phyloP scores from a whole-genome alignment of 371 early-diverging fungal genomes.

The Apophysomyces sp. region DNA sequence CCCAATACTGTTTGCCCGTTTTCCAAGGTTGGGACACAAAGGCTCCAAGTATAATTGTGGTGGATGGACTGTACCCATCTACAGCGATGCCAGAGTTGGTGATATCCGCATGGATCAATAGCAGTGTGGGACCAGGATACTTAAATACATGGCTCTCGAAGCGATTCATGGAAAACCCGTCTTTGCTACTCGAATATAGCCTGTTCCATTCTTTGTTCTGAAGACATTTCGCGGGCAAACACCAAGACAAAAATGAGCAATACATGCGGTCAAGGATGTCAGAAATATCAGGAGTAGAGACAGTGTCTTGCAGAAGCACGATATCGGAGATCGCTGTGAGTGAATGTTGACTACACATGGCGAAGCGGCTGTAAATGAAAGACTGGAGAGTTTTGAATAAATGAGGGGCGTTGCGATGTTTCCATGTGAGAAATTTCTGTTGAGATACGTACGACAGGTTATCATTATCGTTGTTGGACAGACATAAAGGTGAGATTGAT shows the following conservation, averaged over 20 bases:
- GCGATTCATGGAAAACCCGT: slow-evolving; percentile 70
- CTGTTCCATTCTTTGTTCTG: slow-evolving; percentile 37
- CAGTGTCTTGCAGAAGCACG: slow-evolving; percentile 19
- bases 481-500: slow-evolving; percentile 14
- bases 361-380: slow-evolving; percentile 51
- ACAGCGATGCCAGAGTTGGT: not conserved
- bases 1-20: slow-evolving; percentile 56
- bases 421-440: slow-evolving; percentile 34
- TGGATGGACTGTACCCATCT: not conserved
- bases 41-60: slow-evolving; percentile 41
- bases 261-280: slow-evolving; percentile 41
- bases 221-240: slow-evolving; percentile 35
- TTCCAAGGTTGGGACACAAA: slow-evolving; percentile 63
- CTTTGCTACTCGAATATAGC: slow-evolving; percentile 51
- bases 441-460: slow-evolving; percentile 18
- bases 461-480: slow-evolving; percentile 1
- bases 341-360: slow-evolving; percentile 7
- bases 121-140: slow-evolving; percentile 63
- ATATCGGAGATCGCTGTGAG: slow-evolving; percentile 14
- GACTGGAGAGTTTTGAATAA: slow-evolving; percentile 45
- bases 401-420: slow-evolving; percentile 46
- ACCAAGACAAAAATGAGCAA: slow-evolving; percentile 47
- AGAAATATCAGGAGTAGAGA: slow-evolving; percentile 23
- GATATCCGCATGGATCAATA: slow-evolving; percentile 44
- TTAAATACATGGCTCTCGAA: slow-evolving; percentile 65